These are phyloP conservation scores for Penicillium sp. DNA, from an alignment of 2,329 filamentous ascomycete species.

Conservation along the genomic window DNA sequence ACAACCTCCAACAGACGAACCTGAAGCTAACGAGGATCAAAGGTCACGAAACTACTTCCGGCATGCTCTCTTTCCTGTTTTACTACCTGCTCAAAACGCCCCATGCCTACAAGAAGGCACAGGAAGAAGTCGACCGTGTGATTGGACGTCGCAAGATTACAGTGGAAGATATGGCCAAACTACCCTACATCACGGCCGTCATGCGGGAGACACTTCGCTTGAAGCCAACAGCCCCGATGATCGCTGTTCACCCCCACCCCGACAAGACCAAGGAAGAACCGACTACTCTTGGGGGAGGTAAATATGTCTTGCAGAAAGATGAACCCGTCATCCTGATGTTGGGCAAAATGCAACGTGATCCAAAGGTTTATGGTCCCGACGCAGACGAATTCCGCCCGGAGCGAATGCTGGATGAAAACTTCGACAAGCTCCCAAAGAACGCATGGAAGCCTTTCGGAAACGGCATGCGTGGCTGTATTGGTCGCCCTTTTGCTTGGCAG, in stretches of 20 bases:
- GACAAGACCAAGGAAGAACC: constrained; percentile 44
- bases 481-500: constrained; percentile 75
- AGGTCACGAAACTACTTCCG: constrained; percentile 74
- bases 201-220: constrained; percentile 69
- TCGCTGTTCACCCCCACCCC: constrained; percentile 56
- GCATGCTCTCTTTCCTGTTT: constrained; percentile 67
- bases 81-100: constrained; percentile 68
- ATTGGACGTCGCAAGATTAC: constrained; percentile 62
- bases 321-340: constrained; percentile 58
- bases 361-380: constrained; percentile 67
- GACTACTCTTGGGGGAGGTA: constrained; percentile 60
- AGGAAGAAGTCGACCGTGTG: constrained; percentile 69
- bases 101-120: constrained; percentile 63
- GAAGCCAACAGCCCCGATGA: constrained; percentile 61
- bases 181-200: constrained; percentile 68
- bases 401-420: constrained; percentile 71
- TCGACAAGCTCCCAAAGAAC: constrained; percentile 66
- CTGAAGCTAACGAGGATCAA: constrained; percentile 4
- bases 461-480: constrained; percentile 72
- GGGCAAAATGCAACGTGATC: constrained; percentile 63
- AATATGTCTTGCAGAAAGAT: constrained; percentile 62
- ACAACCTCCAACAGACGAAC: too few relatives aligned
- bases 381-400: constrained; percentile 71
- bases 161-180: constrained; percentile 65
- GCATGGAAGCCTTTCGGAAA: constrained; percentile 77